Evolutionary conservation across 2,329 filamentous ascomycete species (phyloP).

Genomic region (Talaromyces pinophilus): DNA sequence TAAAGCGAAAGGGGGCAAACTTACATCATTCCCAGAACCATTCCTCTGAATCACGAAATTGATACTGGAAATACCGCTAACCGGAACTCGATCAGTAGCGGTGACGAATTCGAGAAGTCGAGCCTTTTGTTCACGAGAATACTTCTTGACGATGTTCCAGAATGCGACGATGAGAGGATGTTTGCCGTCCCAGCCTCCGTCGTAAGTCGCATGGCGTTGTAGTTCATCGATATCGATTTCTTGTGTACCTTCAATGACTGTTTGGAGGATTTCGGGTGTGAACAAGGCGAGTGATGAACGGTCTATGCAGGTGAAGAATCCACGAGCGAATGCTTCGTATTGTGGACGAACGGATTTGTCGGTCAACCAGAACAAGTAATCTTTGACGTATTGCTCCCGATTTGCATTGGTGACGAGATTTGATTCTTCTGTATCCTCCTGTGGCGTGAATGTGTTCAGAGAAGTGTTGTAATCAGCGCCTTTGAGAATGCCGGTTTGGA

Average conservation of each 20-base stretch:
- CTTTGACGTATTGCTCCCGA: constrained; percentile 72
- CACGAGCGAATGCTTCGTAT: constrained; percentile 75
- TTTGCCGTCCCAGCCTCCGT: constrained; percentile 69
- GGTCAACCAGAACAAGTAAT: constrained; percentile 83
- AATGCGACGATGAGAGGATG: constrained; percentile 75
- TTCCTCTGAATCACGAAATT: constrained; percentile 83
- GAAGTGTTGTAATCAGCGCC: constrained; percentile 30
- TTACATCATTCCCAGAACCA: constrained; percentile 60
- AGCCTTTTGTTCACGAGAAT: constrained; percentile 65
- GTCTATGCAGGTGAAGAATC: constrained; percentile 75
- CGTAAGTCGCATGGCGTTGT: constrained; percentile 71
- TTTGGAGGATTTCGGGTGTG: constrained; percentile 69
- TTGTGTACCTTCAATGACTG: constrained; percentile 78
- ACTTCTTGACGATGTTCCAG: constrained; percentile 76
- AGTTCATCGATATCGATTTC: constrained; percentile 77
- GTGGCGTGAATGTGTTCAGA: constrained; percentile 31
- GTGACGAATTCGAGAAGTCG: constrained; percentile 91
- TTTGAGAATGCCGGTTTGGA: constrained; percentile 30
- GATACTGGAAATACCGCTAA: constrained; percentile 78
- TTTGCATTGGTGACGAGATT: constrained; percentile 79
- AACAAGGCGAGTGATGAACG: constrained; percentile 71
- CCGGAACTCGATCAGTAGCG: constrained; percentile 83
- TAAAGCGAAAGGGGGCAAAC: constrained; percentile 25
- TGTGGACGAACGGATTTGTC: constrained; percentile 75
- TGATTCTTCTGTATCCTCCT: constrained; percentile 53